Evolutionary conservation across 2,329 filamentous ascomycete species (phyloP), one percentile per base, ranked within the genome.

Genomic region (Fusarium zealandicum): DNA sequence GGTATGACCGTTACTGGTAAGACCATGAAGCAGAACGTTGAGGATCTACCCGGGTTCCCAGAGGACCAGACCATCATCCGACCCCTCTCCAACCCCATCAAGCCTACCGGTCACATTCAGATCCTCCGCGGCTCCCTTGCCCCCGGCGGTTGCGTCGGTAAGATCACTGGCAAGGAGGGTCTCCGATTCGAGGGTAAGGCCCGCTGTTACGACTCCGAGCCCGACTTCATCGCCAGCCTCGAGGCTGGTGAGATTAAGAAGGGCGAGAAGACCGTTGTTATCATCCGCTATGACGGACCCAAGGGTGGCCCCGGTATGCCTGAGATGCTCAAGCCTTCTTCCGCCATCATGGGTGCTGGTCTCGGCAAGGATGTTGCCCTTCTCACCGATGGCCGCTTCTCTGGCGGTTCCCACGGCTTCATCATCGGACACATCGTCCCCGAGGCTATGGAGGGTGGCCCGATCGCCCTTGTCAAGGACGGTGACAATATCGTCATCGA

Each of bases 111-210:
- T 27, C 92, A 96, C 72, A 87, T 96, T 60, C 90, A 96, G 78
- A 96, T 96, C 63, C 82, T 96, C 25, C 86, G 87, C 59, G 92
- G 92, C 32, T 91, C 92, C 54, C 84, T 96, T 31, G 92, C 93
- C 1, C 93, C 92, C 2, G 89, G 88, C 9, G 93, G 92, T 42
- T 90, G 90, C 1, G 92, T 96, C 10, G 92, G 92, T 57, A 96
- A 96, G 76, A 96, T 96, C 73, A 96, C 92, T 0, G 92, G 92
- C 42, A 96, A 96, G 77, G 92, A 96, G 75, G 92, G 93, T n/a
- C 82, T 91, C 13, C 80, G 78, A 10, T 96, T 96, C 75, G 86
- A 82, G 11, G 92, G 92, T 54, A 90, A 87, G 70, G 92, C 93
- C 4, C 83, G 86, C 35, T 90, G 92, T 60, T 96, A 92, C 73